Evolutionary conservation across 1,284 basidiomycete genomes (phyloP).

Genomic region (Neotropicomus parvogracilis): DNA sequence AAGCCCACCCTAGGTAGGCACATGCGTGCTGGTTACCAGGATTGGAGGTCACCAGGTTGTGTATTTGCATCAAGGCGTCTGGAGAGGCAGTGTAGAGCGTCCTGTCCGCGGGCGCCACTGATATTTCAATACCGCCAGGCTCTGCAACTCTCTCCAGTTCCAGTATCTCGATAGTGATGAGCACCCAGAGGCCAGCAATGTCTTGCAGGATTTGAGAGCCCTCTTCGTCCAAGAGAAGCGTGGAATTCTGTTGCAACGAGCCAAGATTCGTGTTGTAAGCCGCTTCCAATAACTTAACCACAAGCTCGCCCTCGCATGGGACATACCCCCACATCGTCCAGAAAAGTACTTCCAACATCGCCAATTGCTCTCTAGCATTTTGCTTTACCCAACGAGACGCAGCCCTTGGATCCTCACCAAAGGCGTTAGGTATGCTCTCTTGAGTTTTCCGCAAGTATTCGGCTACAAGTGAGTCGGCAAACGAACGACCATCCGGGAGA

Average conservation of each 20-base stretch:
- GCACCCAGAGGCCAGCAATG: slow-evolving; percentile 67
- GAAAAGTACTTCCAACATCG: slow-evolving; percentile 79
- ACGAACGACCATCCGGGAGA: slow-evolving; percentile 56
- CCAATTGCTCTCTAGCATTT: slow-evolving; percentile 73
- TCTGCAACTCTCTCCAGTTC: slow-evolving; percentile 76
- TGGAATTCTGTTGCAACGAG: slow-evolving; percentile 59
- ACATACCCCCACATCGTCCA: slow-evolving; percentile 82
- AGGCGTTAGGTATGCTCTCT: slow-evolving; percentile 48
- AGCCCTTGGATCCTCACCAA: slow-evolving; percentile 53
- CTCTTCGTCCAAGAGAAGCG: slow-evolving; percentile 72
- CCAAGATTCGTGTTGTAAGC: slow-evolving; percentile 70
- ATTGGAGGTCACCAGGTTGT: slow-evolving; percentile 59
- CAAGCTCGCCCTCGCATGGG: slow-evolving; percentile 58
- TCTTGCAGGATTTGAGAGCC: slow-evolving; percentile 63
- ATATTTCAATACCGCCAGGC: slow-evolving; percentile 49
- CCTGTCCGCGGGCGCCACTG: slow-evolving; percentile 43
- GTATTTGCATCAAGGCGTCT: slow-evolving; percentile 53
- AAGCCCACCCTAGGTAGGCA: slow-evolving; percentile 76
- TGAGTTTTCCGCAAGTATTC: slow-evolving; percentile 58
- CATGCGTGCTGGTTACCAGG: slow-evolving; percentile 60
- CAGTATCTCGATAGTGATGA: slow-evolving; percentile 76
- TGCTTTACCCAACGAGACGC: slow-evolving; percentile 78
- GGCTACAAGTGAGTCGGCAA: slow-evolving; percentile 52
- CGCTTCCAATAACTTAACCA: slow-evolving; percentile 59
- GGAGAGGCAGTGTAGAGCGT: slow-evolving; percentile 59